phyloP scores from a whole-genome alignment of 1,284 basidiomycete species.

The Fomitopsis schrenkii region DNA sequence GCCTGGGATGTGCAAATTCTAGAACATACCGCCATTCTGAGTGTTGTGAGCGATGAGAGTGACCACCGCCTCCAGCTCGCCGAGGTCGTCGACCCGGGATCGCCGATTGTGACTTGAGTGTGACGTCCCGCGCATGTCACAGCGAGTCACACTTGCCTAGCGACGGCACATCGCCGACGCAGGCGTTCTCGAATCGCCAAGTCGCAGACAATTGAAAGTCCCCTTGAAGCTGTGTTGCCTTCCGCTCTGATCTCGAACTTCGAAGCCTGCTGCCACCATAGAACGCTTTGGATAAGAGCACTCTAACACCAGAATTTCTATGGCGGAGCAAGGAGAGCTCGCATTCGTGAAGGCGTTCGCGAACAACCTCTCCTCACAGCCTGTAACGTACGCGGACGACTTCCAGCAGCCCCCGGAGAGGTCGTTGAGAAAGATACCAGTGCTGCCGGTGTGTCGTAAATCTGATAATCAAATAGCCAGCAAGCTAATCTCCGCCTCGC shows the following conservation, averaged over 20 bases:
- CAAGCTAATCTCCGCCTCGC: background rate
- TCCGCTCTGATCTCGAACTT: background rate
- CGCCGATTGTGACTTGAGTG: background rate
- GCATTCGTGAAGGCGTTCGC: slow-evolving; percentile 72
- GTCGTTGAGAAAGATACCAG: slow-evolving; percentile 69
- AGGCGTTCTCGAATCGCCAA: background rate
- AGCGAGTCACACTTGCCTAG: background rate
- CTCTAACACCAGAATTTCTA: slow-evolving; percentile 12
- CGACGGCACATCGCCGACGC: background rate
- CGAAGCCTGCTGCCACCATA: background rate
- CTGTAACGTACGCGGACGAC: slow-evolving; percentile 68
- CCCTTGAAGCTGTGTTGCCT: background rate
- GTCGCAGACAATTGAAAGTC: background rate
- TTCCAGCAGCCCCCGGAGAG: slow-evolving; percentile 74
- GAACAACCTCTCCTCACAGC: slow-evolving; percentile 64
- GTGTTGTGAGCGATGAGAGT: slow-evolving; percentile 1
- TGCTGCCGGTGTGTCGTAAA: slow-evolving; percentile 54
- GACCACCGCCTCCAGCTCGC: background rate
- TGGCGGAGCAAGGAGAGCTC: slow-evolving; percentile 67
- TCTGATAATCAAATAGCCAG: background rate
- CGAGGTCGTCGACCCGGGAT: background rate
- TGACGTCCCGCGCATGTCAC: background rate
- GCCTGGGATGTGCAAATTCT: background rate
- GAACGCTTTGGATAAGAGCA: background rate
- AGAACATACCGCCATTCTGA: slow-evolving; percentile 34